These are phyloP conservation scores for Xanthoconium separans DNA, from an alignment of 1,284 basidiomycete genomes.

Conservation along the genomic window DNA sequence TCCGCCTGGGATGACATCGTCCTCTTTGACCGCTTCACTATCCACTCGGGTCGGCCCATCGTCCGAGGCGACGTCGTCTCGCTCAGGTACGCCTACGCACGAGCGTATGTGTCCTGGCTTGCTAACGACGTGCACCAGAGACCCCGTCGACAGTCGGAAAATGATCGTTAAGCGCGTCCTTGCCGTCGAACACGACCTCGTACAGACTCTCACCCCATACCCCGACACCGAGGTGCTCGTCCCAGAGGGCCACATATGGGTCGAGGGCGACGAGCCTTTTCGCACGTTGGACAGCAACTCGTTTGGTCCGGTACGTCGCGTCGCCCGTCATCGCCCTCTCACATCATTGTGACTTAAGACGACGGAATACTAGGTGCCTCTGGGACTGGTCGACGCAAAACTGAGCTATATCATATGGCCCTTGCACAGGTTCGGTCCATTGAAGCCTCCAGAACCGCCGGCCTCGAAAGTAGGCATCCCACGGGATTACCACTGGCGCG, in stretches of 20 bases:
- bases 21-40: slow-evolving; percentile 56
- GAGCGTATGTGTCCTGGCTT: not conserved
- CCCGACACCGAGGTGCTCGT: slow-evolving; percentile 54
- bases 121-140: slow-evolving; percentile 38
- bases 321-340: not conserved
- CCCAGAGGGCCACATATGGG: slow-evolving; percentile 67
- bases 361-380: slow-evolving; percentile 50
- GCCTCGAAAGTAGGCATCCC: slow-evolving; percentile 19
- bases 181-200: slow-evolving; percentile 60
- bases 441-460: slow-evolving; percentile 30
- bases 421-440: slow-evolving; percentile 48
- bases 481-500: slow-evolving; percentile 42
- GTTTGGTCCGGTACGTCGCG: slow-evolving; percentile 62
- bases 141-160: slow-evolving; percentile 54
- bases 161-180: slow-evolving; percentile 68
- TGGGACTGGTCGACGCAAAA: slow-evolving; percentile 62
- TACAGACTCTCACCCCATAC: slow-evolving; percentile 63
- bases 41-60: slow-evolving; percentile 39
- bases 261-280: slow-evolving; percentile 54
- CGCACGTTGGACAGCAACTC: slow-evolving; percentile 70
- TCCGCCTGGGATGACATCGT: slow-evolving; percentile 61
- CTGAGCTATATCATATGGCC: slow-evolving; percentile 65
- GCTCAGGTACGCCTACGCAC: slow-evolving; percentile 43
- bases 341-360: not conserved
- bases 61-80: slow-evolving; percentile 65